phyloP scores from a whole-genome alignment of 1,284 basidiomycete genomes.

The Porogramme epimiltina region DNA sequence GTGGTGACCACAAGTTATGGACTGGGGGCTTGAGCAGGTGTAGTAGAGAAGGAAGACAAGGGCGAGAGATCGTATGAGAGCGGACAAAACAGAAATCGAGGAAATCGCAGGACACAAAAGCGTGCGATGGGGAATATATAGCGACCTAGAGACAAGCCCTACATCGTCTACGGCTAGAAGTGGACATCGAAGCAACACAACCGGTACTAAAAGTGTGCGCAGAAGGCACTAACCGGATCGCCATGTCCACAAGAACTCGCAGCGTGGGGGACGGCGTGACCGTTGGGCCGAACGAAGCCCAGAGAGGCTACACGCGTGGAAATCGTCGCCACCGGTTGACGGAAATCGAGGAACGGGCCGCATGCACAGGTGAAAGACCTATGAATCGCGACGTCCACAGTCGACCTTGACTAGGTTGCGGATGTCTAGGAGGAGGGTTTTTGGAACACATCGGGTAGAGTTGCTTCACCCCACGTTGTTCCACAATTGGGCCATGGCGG shows the following conservation, averaged over 20 bases:
- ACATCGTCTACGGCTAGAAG: background rate
- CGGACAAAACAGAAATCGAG: background rate
- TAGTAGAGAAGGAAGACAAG: too few relatives aligned
- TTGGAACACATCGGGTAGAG: background rate
- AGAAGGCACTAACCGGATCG: background rate
- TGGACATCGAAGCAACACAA: background rate
- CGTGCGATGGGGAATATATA: background rate
- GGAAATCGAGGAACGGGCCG: too few relatives aligned
- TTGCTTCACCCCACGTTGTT: slow-evolving; percentile 20
- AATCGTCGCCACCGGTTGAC: background rate
- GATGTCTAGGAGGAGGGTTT: slow-evolving; percentile 3
- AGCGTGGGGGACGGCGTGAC: too few relatives aligned
- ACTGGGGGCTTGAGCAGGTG: too few relatives aligned
- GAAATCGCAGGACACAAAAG: background rate
- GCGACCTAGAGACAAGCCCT: background rate
- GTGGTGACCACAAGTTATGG: too few relatives aligned
- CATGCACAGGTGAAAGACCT: too few relatives aligned
- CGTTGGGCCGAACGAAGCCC: too few relatives aligned
- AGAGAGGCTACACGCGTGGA: too few relatives aligned
- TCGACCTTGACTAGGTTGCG: background rate
- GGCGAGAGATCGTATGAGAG: too few relatives aligned
- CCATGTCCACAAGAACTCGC: background rate
- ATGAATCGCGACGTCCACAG: too few relatives aligned
- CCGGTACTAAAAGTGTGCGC: background rate
- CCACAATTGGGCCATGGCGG: slow-evolving; percentile 24